Evolutionary conservation across 331 rosid species (phyloP), one percentile per base, ranked within the genome.

Genomic region (Pyracantha coccinea): DNA sequence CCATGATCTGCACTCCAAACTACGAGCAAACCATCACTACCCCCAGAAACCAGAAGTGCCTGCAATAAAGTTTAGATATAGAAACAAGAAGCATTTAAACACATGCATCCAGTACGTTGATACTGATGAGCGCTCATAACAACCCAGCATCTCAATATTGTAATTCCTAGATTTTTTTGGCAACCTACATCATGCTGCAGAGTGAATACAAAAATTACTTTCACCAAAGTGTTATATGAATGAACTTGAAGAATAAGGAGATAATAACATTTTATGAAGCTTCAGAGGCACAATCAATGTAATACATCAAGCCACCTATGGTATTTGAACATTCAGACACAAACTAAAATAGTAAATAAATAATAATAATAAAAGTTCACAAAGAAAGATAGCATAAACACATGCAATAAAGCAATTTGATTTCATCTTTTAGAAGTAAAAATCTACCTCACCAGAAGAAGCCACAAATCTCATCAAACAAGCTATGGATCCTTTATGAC

Each of bases 381-480:
- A 2, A 59, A 75, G 25, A 77, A 66, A 72, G 78, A 68, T 23
- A 71, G 12, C 67, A 62, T 28, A 54, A 77, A 75, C 60, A 67
- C 62, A 58, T 3, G 59, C 21, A 31, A 25, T n/a, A 69, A 69
- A 52, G 6, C 66, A 70, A 73, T 78, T 76, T 28, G 70, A 77
- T 72, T 79, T 81, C 77, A 32, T 74, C 59, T 24, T 65, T 17
- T 23, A 38, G 50, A 71, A 76, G 70, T 63, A 66, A 63, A 50
- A 75, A 58, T 81, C 74, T 88, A 92, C 99, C 99, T 95, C 98
- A 10, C 99, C 96, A 75, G 98, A 92, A 82, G 98, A 89, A 80
- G 99, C 96, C 90, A 92, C 82, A 84, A 95, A 95, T 60, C 98
- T 84, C 99, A 89, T 92, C 90, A 95, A 83, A 81, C 99, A 95